Conservation (phyloP, 331 rosid species). For the Saraca asoca region DNA sequence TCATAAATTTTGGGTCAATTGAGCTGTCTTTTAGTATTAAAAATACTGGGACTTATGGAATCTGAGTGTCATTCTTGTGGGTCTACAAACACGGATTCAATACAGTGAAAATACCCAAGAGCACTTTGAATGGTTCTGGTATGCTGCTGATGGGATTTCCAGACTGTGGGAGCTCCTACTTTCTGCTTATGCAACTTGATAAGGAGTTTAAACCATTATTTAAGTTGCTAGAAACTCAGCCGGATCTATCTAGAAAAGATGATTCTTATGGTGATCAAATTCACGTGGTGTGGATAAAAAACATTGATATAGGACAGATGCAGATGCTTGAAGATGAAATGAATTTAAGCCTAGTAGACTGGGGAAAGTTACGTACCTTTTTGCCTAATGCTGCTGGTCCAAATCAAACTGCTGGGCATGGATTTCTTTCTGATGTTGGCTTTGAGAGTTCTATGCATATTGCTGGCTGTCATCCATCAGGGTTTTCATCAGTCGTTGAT, state of each 20-base stretch:
- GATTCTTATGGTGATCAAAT: constrained; percentile 54
- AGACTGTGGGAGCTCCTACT: constrained; percentile 83
- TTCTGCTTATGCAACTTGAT: constrained; percentile 87
- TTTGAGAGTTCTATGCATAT: constrained; percentile 59
- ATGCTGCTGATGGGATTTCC: constrained; percentile 93
- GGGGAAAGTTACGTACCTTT: constrained; percentile 59
- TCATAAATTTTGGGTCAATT: too few species aligned
- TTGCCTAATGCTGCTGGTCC: constrained; percentile 53
- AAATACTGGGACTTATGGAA: constrained; percentile 30
- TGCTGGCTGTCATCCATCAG: constrained; percentile 65
- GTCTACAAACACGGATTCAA: constrained; percentile 76
- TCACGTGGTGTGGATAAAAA: constrained; percentile 67
- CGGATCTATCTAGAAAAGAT: constrained; percentile 63
- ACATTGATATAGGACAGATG: constrained; percentile 77
- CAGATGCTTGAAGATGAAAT: constrained; percentile 91
- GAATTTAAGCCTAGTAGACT: constrained; percentile 78
- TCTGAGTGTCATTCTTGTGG: constrained; percentile 48
- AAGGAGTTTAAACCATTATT: constrained; percentile 87
- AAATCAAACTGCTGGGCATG: constrained; percentile 59
- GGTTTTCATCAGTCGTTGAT: constrained; percentile 92
- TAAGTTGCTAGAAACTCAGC: constrained; percentile 81
- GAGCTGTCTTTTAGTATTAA: constrained; percentile 6
- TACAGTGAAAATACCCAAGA: constrained; percentile 75
- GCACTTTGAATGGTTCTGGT: constrained; percentile 64
- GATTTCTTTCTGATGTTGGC: constrained; percentile 56